Base-by-base conservation (phyloP, 257 asterid species). In the Voacanga thouarsii region DNA sequence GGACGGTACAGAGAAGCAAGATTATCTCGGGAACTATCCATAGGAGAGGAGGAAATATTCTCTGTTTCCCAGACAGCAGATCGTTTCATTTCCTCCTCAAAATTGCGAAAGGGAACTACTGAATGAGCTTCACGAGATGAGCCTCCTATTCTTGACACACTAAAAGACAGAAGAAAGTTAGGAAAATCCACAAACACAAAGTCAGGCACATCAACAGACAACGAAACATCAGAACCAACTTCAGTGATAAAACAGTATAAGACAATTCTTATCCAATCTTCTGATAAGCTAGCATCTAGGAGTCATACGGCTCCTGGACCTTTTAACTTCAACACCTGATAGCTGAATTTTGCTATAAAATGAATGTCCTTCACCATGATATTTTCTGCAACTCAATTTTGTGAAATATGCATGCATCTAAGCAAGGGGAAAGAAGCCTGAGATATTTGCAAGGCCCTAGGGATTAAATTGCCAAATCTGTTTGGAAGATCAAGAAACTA, bases 1-100 rank as follows among this genome's bases (percentile, higher is more conserved):
- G 97, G 98, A 72, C 99, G 97, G 79, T 96, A 96, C 60, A 96
- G 80, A 79, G 98, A 90, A 74, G 99, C 99, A 84, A 96, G 99
- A 87, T 92, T 93, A 77, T 90, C 97, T 81, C 82, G 95, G 78
- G 95, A 63, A 78, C 78, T 87, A 73, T 87, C 90, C 11, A 86
- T 87, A 56, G 88, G 81, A 84, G 94, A 86, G 74, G 93, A 85
- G 85, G 98, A 88, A 77, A 89, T 91, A 80, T 80, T 86, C 45
- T 88, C 97, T 55, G 84, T 82, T 82, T 86, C 98, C 99, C 99
- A 95, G 26, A 95, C 94, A 80, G 91, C 93, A 55, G 96, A 86
- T 41, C 82, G 89, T 84, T 86, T 95, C 97, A 88, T 87, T 88
- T 95, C 98, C 81, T 95, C 97, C 86, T 89, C 91, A 84, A 95